These are phyloP conservation scores for Phytophthora pistaciae DNA, from an alignment of 352 stramenopile genomes.

Conservation along the genomic window DNA sequence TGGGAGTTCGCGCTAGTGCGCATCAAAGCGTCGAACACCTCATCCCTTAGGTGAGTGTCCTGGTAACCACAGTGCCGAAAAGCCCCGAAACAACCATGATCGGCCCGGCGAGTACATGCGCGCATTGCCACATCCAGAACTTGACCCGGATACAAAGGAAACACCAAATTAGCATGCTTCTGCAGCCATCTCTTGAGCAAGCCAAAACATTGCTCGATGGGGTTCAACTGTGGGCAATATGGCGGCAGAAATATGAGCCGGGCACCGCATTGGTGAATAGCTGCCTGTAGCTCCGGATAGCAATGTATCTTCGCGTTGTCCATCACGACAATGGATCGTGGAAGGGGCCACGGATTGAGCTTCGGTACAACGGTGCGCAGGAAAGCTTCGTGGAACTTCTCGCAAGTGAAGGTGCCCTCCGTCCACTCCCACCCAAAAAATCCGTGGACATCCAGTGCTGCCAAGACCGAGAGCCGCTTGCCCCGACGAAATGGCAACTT, in stretches of 20 bases:
- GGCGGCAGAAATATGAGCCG: constrained; percentile 50
- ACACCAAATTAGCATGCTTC: constrained; percentile 8
- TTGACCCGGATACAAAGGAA: constrained; percentile 4
- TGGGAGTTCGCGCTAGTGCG: not conserved
- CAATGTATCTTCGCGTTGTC: constrained; percentile 72
- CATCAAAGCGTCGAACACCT: not conserved
- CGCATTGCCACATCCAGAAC: constrained; percentile 11
- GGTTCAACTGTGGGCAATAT: constrained; percentile 11
- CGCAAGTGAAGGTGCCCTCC: constrained; percentile 7
- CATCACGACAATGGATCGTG: constrained; percentile 74
- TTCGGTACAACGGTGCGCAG: constrained; percentile 59
- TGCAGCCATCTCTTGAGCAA: constrained; percentile 79
- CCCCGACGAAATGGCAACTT: constrained; percentile 2
- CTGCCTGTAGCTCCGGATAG: constrained; percentile 93
- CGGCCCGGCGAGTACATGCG: not conserved
- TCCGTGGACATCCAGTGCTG: constrained; percentile 2
- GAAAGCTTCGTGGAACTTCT: constrained; percentile 84
- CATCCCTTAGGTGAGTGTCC: not conserved
- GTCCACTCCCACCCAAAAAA: constrained; percentile 12
- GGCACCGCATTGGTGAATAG: constrained; percentile 93
- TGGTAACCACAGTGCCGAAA: constrained; percentile 16
- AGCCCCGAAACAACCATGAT: not conserved
- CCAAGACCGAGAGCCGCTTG: constrained; percentile 12
- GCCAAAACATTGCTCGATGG: constrained; percentile 27
- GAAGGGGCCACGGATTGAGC: constrained; percentile 88